Percentiles rank a stretch among this genome's conserved stretches.
Evolutionary conservation across 352 stramenopile species (phyloP).

Genomic region (Halophytophthora polymorphica): DNA sequence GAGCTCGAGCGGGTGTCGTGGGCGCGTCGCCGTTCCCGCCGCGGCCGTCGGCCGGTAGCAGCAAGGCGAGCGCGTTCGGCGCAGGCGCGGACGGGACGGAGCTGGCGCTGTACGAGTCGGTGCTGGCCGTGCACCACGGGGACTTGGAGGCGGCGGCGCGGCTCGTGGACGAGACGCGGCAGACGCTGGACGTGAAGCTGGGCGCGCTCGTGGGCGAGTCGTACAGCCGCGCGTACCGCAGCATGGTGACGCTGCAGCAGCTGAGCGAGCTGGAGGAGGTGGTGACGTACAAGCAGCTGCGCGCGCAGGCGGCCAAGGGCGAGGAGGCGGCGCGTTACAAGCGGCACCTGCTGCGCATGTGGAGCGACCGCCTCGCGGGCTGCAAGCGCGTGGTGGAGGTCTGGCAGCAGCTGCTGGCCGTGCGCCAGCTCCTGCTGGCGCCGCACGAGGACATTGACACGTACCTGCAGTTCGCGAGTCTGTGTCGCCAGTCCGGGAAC

Average conservation of each 20-base stretch:
- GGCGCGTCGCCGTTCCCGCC: constrained; percentile 23
- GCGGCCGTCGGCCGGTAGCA: constrained; percentile 1
- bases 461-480: constrained; percentile 91
- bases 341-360: constrained; percentile 85
- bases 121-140: constrained; percentile 93
- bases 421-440: constrained; percentile 86
- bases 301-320: constrained; percentile 57
- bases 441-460: constrained; percentile 89
- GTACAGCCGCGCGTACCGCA: constrained; percentile 96
- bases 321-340: constrained; percentile 80
- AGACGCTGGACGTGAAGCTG: constrained; percentile 93
- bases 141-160: constrained; percentile 90
- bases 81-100: constrained; percentile 42
- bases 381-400: constrained; percentile 92
- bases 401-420: constrained; percentile 93
- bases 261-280: constrained; percentile 98
- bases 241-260: constrained; percentile 96
- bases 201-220: constrained; percentile 95
- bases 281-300: constrained; percentile 91
- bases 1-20: constrained; percentile 14
- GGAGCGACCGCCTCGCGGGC: constrained; percentile 71
- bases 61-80: constrained; percentile 28
- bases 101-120: constrained; percentile 72
- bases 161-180: constrained; percentile 92
- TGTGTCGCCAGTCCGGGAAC: constrained; percentile 89